Evolutionary conservation across 2,329 filamentous ascomycete genomes (phyloP).

Genomic region (Pseudogymnoascus sp.): DNA sequence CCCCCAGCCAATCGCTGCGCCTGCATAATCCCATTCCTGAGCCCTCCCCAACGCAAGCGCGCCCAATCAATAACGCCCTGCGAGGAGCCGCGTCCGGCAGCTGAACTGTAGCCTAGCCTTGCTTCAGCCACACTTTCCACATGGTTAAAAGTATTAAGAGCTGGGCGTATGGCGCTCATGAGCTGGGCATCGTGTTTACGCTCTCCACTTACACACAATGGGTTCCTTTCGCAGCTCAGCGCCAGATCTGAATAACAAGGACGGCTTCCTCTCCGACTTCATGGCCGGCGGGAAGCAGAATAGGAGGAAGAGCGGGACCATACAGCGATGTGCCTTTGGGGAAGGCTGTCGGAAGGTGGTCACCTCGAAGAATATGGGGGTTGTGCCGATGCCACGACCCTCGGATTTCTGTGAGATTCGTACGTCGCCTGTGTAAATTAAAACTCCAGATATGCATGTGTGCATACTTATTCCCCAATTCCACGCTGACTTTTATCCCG

Average conservation of each 20-base stretch:
- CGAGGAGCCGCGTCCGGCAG: neutral
- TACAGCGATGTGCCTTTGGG: neutral
- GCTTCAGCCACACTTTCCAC: neutral
- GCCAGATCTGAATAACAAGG: neutral
- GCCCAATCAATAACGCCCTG: conserved; percentile 4
- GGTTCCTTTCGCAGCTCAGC: neutral
- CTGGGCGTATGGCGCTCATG: neutral
- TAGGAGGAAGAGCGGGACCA: neutral
- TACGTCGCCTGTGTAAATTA: conserved; percentile 2
- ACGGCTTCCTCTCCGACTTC: neutral
- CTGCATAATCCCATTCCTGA: neutral
- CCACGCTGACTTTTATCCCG: neutral
- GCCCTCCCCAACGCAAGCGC: neutral
- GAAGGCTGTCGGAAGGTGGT: neutral
- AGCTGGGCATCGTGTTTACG: neutral
- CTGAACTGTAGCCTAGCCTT: conserved; percentile 6
- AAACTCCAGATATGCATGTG: neutral
- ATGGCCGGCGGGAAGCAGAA: neutral
- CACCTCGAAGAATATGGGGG: neutral
- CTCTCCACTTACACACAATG: neutral
- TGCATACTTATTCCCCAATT: neutral
- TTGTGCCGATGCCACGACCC: neutral
- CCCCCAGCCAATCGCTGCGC: neutral
- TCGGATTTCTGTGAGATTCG: neutral
- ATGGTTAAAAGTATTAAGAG: neutral